Conservation (phyloP, 345 rosid genomes). For the Brassica cretica region DNA sequence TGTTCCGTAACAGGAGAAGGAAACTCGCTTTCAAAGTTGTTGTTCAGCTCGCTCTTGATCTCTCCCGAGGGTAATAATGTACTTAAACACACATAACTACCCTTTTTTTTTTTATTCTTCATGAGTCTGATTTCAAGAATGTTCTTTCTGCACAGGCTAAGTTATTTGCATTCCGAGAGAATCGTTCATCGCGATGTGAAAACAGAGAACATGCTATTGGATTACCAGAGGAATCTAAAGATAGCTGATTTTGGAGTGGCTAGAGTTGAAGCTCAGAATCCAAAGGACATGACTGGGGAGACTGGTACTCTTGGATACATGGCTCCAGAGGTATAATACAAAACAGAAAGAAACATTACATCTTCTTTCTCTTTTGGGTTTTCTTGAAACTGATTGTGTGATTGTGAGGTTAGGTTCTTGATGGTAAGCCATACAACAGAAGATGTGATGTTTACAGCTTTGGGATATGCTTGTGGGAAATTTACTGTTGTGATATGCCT, state of each 20-base stretch:
- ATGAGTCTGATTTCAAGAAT: slow-evolving; percentile 2
- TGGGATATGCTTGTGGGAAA: slow-evolving; percentile 99
- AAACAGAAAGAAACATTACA: background rate
- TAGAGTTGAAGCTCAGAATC: slow-evolving; percentile 98
- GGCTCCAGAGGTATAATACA: slow-evolving; percentile 90
- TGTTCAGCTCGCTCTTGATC: slow-evolving; percentile 86
- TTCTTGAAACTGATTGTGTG: slow-evolving; percentile 1
- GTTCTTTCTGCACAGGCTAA: slow-evolving; percentile 56
- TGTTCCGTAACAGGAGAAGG: slow-evolving; percentile 78
- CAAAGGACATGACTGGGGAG: slow-evolving; percentile 98
- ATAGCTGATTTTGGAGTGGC: slow-evolving; percentile 99
- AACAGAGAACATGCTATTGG: slow-evolving; percentile 91
- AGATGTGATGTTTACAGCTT: slow-evolving; percentile 98
- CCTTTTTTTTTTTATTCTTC: background rate
- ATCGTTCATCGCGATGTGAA: slow-evolving; percentile 98
- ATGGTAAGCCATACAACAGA: slow-evolving; percentile 93
- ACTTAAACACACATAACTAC: background rate
- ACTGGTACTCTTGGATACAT: slow-evolving; percentile 98
- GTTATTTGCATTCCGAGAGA: slow-evolving; percentile 87
- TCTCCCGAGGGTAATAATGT: slow-evolving; percentile 81
- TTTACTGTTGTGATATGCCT: slow-evolving; percentile 95
- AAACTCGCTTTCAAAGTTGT: slow-evolving; percentile 84
- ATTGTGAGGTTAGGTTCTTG: slow-evolving; percentile 64
- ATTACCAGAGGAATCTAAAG: slow-evolving; percentile 65
- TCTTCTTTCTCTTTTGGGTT: background rate